These are phyloP conservation scores for Eutrema japonicum DNA, from an alignment of 345 rosid species.

Conservation along the genomic window DNA sequence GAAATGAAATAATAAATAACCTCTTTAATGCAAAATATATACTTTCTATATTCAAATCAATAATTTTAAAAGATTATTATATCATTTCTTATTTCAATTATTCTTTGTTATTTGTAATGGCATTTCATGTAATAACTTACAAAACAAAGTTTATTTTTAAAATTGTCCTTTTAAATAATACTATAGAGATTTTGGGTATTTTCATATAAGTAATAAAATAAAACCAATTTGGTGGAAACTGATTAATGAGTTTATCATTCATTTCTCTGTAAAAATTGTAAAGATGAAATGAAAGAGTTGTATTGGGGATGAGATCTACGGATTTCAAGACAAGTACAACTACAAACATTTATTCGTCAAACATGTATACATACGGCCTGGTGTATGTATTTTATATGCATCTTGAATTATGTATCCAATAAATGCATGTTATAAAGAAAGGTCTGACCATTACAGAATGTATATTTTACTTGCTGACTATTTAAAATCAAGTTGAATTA, in stretches of 20 bases:
- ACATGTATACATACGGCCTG: conserved; percentile 1
- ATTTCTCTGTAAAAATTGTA: neutral
- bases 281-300: conserved; percentile 12
- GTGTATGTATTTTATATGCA: neutral
- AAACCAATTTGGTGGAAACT: neutral
- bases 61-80: no score
- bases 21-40: no score
- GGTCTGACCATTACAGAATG: conserved; percentile 27
- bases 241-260: neutral
- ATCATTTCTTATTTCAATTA: no score
- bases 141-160: no score
- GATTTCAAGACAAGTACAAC: conserved; percentile 26
- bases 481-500: conserved; percentile 31
- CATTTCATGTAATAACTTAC: no score
- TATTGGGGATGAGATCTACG: conserved; percentile 9
- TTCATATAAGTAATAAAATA: no score
- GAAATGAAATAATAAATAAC: no score
- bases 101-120: no score
- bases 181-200: no score
- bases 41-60: no score
- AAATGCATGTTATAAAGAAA: conserved; percentile 30
- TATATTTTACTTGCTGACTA: conserved; percentile 9
- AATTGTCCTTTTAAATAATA: no score
- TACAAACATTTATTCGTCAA: conserved; percentile 42
- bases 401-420: neutral